Evolutionary conservation across 495 filamentous ascomycete species (phyloP).

Genomic region (Astrocystis sublimbata): DNA sequence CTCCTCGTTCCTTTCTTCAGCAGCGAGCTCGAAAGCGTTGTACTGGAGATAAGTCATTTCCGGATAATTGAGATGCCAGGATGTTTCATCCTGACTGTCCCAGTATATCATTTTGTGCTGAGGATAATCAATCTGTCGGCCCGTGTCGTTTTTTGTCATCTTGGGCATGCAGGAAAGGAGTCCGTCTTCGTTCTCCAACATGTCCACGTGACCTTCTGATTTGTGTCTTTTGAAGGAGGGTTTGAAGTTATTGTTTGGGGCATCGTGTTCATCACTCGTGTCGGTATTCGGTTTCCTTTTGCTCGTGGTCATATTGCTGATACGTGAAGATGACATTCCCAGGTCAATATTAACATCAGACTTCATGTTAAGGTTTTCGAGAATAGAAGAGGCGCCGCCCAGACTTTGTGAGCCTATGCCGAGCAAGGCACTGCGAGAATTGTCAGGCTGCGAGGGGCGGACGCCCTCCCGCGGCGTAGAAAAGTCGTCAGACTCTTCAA

Average conservation of each 20-base stretch:
- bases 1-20: conserved; percentile 43
- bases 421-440: conserved; percentile 39
- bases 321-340: conserved; percentile 14
- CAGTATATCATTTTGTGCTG: conserved; percentile 53
- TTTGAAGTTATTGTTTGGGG: conserved; percentile 21
- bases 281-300: conserved; percentile 47
- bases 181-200: conserved; percentile 33
- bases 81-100: conserved; percentile 47
- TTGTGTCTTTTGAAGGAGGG: conserved; percentile 50
- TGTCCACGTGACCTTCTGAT: conserved; percentile 33
- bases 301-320: conserved; percentile 40
- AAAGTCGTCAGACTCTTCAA: conserved; percentile 38
- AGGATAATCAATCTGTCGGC: conserved; percentile 51
- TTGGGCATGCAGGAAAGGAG: conserved; percentile 42
- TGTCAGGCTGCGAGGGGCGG: conserved; percentile 21
- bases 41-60: conserved; percentile 55
- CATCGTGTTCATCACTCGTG: conserved; percentile 39
- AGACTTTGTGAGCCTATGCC: conserved; percentile 46
- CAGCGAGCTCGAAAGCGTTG: conserved; percentile 44
- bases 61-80: conserved; percentile 55
- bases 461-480: conserved; percentile 35
- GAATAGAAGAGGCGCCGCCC: conserved; percentile 44
- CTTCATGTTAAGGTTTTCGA: conserved; percentile 46
- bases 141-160: conserved; percentile 34
- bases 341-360: conserved; percentile 29